Evolutionary conservation across 176 grass and related monocot species (phyloP).

Genomic region (Musa beccarii): DNA sequence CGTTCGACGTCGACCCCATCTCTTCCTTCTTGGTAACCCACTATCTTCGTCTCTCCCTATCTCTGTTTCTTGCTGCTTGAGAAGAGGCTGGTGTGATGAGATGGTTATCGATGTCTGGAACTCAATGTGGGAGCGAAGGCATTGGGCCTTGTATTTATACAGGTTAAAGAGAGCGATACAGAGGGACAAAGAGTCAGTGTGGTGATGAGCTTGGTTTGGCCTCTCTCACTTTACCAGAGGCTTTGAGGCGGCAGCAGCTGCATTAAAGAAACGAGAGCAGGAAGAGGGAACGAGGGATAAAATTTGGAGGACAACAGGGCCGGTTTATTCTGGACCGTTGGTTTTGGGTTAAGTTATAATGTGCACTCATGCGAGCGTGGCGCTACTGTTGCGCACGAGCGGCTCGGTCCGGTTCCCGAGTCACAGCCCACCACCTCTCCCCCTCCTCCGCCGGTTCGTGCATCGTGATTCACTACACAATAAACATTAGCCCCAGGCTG

Average conservation of each 20-base stretch:
- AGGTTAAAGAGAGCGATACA: conserved; percentile 22
- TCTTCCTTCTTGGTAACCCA: not conserved
- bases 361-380: not conserved
- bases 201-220: conserved; percentile 20
- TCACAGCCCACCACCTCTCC: not conserved
- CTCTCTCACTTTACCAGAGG: conserved; percentile 26
- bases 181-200: conserved; percentile 6
- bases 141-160: conserved; percentile 12
- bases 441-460: conserved; percentile 30
- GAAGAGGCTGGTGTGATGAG: conserved; percentile 1
- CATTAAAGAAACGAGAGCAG: not conserved
- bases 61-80: not conserved
- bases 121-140: not conserved
- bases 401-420: conserved; percentile 26
- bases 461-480: conserved; percentile 20
- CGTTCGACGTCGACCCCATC: conserved; percentile 50
- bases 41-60: not conserved
- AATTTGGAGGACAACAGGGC: not conserved
- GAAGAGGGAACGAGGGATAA: not conserved
- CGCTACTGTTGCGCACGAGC: conserved; percentile 3
- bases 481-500: not conserved
- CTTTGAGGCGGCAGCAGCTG: conserved; percentile 21
- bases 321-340: conserved; percentile 10
- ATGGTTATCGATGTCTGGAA: conserved; percentile 26
- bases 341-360: not conserved